Evolutionary conservation across 2,329 filamentous ascomycete genomes (phyloP).

Genomic region (Colletotrichum neosansevieriae): DNA sequence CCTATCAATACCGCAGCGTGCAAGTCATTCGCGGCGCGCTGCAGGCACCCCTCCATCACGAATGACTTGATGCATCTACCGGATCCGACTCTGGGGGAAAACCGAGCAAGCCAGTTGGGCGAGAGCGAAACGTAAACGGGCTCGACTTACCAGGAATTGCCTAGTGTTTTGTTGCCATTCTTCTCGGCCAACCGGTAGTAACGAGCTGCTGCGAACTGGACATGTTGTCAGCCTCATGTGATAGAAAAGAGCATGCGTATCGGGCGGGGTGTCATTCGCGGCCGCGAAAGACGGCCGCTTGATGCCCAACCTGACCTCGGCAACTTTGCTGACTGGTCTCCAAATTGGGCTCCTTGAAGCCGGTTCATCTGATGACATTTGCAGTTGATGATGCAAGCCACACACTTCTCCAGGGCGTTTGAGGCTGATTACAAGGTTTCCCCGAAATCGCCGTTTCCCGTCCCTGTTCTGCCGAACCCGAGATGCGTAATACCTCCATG

Average conservation of each 20-base stretch:
- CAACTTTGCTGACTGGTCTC: conserved; percentile 6
- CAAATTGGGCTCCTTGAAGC: not conserved
- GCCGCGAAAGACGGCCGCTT: conserved; percentile 43
- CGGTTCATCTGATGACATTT: conserved; percentile 38
- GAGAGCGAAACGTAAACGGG: conserved; percentile 38
- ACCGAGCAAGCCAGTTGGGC: conserved; percentile 19
- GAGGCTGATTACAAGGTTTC: conserved; percentile 29
- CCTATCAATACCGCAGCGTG: conserved; percentile 50
- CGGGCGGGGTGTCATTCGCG: conserved; percentile 23
- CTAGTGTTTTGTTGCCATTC: conserved; percentile 88
- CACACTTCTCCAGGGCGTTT: not conserved
- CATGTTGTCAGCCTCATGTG: conserved; percentile 65
- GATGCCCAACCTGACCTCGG: conserved; percentile 52
- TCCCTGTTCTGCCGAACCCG: conserved; percentile 4
- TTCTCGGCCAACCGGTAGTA: conserved; percentile 94
- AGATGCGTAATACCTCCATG: conserved; percentile 30
- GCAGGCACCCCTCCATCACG: conserved; percentile 5
- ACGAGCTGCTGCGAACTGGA: conserved; percentile 82
- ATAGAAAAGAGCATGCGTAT: conserved; percentile 39
- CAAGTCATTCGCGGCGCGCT: conserved; percentile 48
- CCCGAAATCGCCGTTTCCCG: conserved; percentile 1
- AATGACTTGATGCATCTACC: conserved; percentile 20
- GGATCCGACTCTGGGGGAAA: conserved; percentile 36
- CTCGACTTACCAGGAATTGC: conserved; percentile 89
- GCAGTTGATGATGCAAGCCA: conserved; percentile 24